A percentile compares a stretch with the other conserved stretches of the same genome.
Conservation (phyloP, 179 eudicot genomes). For the Drosera spatulata region DNA sequence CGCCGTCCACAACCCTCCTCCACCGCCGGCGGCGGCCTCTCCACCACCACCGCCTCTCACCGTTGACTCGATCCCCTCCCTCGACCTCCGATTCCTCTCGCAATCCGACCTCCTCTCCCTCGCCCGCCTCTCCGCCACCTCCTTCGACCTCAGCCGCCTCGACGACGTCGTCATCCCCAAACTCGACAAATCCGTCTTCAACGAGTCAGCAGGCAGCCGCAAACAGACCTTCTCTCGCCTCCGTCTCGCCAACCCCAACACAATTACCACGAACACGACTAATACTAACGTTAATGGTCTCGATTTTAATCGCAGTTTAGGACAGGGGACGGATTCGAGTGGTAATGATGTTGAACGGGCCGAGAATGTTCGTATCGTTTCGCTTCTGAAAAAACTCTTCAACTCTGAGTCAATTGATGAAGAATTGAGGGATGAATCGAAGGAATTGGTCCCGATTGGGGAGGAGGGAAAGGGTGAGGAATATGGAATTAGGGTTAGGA, state of each 20-base stretch:
- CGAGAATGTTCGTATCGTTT: constrained; percentile 39
- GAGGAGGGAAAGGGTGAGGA: no score
- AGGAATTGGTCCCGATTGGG: constrained; percentile 3
- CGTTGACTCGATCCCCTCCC: constrained; percentile 44
- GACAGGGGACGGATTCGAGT: not conserved
- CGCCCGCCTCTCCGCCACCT: constrained; percentile 43
- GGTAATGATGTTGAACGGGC: constrained; percentile 29
- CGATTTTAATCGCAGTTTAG: no score
- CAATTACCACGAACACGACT: no score
- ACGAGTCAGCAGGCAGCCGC: constrained; percentile 86
- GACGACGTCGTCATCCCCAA: constrained; percentile 72
- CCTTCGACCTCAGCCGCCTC: constrained; percentile 43
- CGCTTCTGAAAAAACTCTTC: constrained; percentile 37
- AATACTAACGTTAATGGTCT: no score
- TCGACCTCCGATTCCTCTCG: constrained; percentile 75
- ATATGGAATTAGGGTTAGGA: constrained; percentile 3
- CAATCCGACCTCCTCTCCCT: constrained; percentile 73
- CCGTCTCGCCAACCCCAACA: constrained; percentile 43
- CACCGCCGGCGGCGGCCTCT: constrained; percentile 15
- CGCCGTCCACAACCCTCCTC: constrained; percentile 10
- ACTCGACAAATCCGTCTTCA: constrained; percentile 82
- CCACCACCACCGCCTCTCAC: constrained; percentile 21
- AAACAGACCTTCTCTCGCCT: constrained; percentile 82
- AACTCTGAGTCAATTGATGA: constrained; percentile 7
- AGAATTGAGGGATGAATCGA: constrained; percentile 17